These are phyloP conservation scores for Gloeostereum incarnatum DNA, from an alignment of 768 basidiomycete genomes.

Conservation along the genomic window DNA sequence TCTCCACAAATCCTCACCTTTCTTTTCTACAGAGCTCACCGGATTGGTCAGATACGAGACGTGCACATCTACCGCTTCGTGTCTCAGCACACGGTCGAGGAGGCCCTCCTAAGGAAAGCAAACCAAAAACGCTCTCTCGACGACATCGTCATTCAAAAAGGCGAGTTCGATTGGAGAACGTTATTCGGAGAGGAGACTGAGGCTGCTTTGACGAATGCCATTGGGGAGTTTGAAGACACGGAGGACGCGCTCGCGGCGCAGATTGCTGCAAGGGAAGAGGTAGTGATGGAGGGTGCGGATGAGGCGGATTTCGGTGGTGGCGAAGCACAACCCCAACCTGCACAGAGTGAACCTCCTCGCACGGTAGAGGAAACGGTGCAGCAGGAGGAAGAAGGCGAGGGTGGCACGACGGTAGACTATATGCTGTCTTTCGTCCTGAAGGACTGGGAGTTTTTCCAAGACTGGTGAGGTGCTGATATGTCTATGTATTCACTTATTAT, in stretches of 20 bases:
- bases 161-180: constrained; percentile 91
- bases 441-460: constrained; percentile 64
- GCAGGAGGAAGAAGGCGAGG: constrained; percentile 44
- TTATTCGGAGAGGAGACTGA: constrained; percentile 56
- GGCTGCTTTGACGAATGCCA: constrained; percentile 54
- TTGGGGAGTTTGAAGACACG: constrained; percentile 81
- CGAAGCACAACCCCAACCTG: constrained; percentile 7
- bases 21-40: constrained; percentile 61
- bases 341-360: constrained; percentile 8
- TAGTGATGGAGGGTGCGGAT: constrained; percentile 66
- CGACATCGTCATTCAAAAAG: constrained; percentile 85
- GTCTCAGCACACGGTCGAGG: constrained; percentile 85
- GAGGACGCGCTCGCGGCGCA: constrained; percentile 82
- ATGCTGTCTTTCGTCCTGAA: constrained; percentile 62
- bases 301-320: constrained; percentile 71
- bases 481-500: too few species aligned
- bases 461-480: too few species aligned
- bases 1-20: not conserved
- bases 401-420: constrained; percentile 75
- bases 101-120: constrained; percentile 94
- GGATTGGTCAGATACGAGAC: constrained; percentile 95
- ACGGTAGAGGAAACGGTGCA: constrained; percentile 7
- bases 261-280: constrained; percentile 67
- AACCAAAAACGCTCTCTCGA: constrained; percentile 94
- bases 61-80: constrained; percentile 97